Evolutionary conservation across 1,284 basidiomycete species (phyloP), one percentile per base, ranked within the genome.

Genomic region (Sporisorium graminicola): DNA sequence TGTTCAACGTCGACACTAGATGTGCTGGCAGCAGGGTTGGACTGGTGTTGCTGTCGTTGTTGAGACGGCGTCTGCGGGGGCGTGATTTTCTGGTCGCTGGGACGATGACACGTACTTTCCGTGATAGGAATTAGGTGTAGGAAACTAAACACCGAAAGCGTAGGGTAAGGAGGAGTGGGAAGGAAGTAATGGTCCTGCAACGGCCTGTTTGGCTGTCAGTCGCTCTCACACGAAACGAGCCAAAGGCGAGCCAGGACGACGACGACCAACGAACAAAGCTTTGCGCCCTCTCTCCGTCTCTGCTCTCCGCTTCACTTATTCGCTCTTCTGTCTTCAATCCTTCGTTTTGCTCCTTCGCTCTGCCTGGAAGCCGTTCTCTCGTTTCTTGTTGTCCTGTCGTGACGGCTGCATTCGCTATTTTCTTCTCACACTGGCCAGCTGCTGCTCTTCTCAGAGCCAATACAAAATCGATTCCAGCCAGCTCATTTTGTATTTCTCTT

Each of bases 31-130:
- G 27, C 49, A 29, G 20, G 18, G 49, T 22, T 43, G 42, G 24
- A 22, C 20, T 37, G 42, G 35, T 27, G 33, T n/a, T n/a, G 37
- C 27, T 59, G 37, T 9, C 37, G 40, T 22, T 44, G 60, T 22
- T 20, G 46, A 14, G 31, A 20, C n/a, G 49, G 18, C 29, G 49
- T 31, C 27, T 50, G 49, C 49, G 31, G 31, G 26, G 27, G 47
- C 9, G 35, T 14, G 22, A 44, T 49, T 43, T 20, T 55, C 29
- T 57, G 31, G 56, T 58, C 26, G 61, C 10, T 35, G 43, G 7
- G 12, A 44, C 13, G 14, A 31, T 56, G 69, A 66, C 46, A 72
- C 69, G 69, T 72, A 72, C 69, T 72, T 65, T 72, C 69, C 64
- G 63, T 62, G n/a, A 49, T 44, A 72, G 69, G 59, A 62, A 65